phyloP scores from a whole-genome alignment of 2,329 filamentous ascomycete genomes.

The Cladosporium sp. region DNA sequence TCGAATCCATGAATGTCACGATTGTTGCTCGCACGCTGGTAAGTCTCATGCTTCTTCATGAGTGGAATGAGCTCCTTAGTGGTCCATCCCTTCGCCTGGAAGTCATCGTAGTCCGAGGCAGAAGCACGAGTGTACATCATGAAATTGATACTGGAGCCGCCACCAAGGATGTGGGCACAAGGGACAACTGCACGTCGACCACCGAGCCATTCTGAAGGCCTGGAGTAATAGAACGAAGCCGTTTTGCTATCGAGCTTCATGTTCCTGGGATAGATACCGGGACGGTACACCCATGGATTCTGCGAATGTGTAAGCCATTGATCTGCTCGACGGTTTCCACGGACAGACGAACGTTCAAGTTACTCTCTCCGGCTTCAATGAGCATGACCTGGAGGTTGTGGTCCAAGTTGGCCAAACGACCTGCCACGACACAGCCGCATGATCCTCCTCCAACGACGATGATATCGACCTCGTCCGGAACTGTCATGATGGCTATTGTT shows the following conservation, averaged over 20 bases:
- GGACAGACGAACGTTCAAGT: constrained; percentile 59
- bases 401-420: constrained; percentile 47
- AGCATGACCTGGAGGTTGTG: constrained; percentile 49
- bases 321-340: neutral
- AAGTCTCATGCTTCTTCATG: constrained; percentile 23
- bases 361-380: constrained; percentile 51
- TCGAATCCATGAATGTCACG: constrained; percentile 17
- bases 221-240: constrained; percentile 48
- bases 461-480: constrained; percentile 77
- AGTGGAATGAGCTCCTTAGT: constrained; percentile 19
- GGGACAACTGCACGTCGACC: constrained; percentile 37
- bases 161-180: constrained; percentile 52
- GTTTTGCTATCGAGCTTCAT: constrained; percentile 46
- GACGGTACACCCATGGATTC: constrained; percentile 69
- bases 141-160: constrained; percentile 44
- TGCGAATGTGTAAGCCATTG: constrained; percentile 32
- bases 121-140: constrained; percentile 29
- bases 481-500: constrained; percentile 44
- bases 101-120: constrained; percentile 20
- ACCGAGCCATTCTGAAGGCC: constrained; percentile 40
- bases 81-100: constrained; percentile 19
- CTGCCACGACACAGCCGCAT: constrained; percentile 47
- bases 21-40: constrained; percentile 35
- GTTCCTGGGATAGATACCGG: constrained; percentile 46
- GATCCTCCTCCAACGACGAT: constrained; percentile 66